phyloP scores from a whole-genome alignment of 2,329 filamentous ascomycete genomes.

The Monosporascus sp. region DNA sequence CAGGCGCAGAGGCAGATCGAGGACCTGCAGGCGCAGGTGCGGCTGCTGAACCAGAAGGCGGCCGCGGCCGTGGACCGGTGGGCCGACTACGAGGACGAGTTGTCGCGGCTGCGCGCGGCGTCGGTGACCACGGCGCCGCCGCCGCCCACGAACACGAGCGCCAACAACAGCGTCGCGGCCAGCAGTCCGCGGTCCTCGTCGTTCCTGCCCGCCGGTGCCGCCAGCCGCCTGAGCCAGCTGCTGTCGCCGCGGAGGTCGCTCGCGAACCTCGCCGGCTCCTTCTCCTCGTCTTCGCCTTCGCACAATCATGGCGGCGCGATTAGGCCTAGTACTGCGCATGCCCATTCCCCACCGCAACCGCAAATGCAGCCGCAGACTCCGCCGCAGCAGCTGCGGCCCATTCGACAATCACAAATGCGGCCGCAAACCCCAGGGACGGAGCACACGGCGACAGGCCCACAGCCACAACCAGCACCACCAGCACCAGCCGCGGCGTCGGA shows the following conservation, averaged over 20 bases:
- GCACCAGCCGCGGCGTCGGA: constrained; percentile 17
- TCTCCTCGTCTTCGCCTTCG: constrained; percentile 26
- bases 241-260: constrained; percentile 25
- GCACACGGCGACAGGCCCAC: no score
- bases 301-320: constrained; percentile 11
- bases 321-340: constrained; percentile 1
- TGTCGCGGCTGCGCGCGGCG: constrained; percentile 51
- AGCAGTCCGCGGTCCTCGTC: constrained; percentile 22
- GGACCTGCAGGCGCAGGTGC: constrained; percentile 67
- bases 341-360: no score
- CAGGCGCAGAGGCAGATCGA: constrained; percentile 55
- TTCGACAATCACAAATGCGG: no score
- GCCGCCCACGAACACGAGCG: constrained; percentile 3
- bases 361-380: constrained; percentile 2
- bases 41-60: constrained; percentile 64
- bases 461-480: constrained; percentile 7
- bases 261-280: constrained; percentile 10
- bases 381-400: constrained; percentile 9
- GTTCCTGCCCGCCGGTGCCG: constrained; percentile 24
- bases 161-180: constrained; percentile 12
- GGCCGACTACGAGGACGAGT: constrained; percentile 78
- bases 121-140: constrained; percentile 13
- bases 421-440: no score
- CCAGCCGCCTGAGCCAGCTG: constrained; percentile 27
- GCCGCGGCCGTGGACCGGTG: constrained; percentile 57